phyloP scores from a whole-genome alignment of 768 basidiomycete genomes.

The Psilocybe cyanescens region DNA sequence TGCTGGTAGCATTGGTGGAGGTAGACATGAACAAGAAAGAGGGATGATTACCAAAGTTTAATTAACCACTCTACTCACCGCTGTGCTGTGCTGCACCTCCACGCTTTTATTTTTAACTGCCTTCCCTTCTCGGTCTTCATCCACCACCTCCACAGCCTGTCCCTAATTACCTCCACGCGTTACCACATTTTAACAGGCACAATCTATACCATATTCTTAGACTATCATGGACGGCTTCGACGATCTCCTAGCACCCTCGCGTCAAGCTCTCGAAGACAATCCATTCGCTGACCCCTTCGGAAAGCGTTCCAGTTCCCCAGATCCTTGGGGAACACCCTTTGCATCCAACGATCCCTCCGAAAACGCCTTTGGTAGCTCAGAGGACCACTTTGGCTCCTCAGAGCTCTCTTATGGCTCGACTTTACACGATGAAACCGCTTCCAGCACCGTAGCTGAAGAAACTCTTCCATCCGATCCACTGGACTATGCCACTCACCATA shows the following conservation, averaged over 20 bases:
- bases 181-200: too few relatives aligned
- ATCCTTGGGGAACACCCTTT: constrained; percentile 75
- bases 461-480: constrained; percentile 35
- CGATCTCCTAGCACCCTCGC: constrained; percentile 69
- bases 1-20: background rate
- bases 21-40: background rate
- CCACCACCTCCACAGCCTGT: too few relatives aligned
- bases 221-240: constrained; percentile 74
- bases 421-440: constrained; percentile 24
- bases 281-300: constrained; percentile 77
- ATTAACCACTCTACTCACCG: background rate
- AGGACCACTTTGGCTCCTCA: constrained; percentile 24
- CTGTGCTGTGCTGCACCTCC: too few relatives aligned
- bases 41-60: background rate
- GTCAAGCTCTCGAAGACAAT: constrained; percentile 68
- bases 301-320: constrained; percentile 70
- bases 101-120: too few relatives aligned
- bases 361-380: constrained; percentile 29
- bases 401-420: constrained; percentile 25
- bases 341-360: constrained; percentile 34
- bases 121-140: too few relatives aligned
- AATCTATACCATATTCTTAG: background rate
- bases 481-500: constrained; percentile 29
- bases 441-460: constrained; percentile 14
- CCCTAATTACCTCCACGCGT: too few relatives aligned